Conservation (phyloP, 2,329 filamentous ascomycete genomes). For the Fusarium odoratissimum region DNA sequence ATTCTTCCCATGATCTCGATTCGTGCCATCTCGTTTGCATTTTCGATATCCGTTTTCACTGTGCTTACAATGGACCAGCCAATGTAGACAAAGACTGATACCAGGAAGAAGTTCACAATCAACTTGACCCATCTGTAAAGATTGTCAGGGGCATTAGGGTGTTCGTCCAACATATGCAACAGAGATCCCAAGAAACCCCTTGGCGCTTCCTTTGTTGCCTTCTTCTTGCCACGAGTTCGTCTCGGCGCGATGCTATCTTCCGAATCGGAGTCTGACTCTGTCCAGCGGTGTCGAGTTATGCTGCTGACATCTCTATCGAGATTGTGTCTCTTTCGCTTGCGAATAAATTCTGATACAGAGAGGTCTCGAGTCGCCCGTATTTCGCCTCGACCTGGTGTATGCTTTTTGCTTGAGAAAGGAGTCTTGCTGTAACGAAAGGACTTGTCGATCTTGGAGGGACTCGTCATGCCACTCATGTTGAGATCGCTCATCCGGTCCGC, state of each 20-base stretch:
- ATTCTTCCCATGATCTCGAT: conserved; percentile 78
- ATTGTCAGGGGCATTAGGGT: conserved; percentile 69
- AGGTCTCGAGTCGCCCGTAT: conserved; percentile 61
- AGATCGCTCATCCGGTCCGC: conserved; percentile 58
- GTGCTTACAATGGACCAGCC: conserved; percentile 76
- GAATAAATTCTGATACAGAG: conserved; percentile 58
- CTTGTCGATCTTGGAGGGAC: conserved; percentile 60
- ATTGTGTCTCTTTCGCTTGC: conserved; percentile 65
- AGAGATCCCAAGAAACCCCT: conserved; percentile 56
- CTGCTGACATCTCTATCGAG: conserved; percentile 65
- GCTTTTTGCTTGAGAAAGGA: conserved; percentile 53
- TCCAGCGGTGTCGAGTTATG: conserved; percentile 58
- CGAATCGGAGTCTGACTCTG: conserved; percentile 63
- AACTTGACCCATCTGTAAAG: conserved; percentile 70
- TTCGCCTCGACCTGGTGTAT: conserved; percentile 71
- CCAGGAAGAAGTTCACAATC: conserved; percentile 72
- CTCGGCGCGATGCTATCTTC: conserved; percentile 51
- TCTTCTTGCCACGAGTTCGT: conserved; percentile 43
- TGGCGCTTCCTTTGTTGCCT: conserved; percentile 26
- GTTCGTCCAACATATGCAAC: conserved; percentile 64
- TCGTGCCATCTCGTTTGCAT: conserved; percentile 76
- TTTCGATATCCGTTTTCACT: conserved; percentile 79
- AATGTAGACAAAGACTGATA: conserved; percentile 69
- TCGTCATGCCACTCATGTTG: conserved; percentile 57
- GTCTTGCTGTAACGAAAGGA: conserved; percentile 58